Evolutionary conservation across 345 rosid genomes (phyloP), one percentile per base, ranked within the genome.

Genomic region (Acer campestre): DNA sequence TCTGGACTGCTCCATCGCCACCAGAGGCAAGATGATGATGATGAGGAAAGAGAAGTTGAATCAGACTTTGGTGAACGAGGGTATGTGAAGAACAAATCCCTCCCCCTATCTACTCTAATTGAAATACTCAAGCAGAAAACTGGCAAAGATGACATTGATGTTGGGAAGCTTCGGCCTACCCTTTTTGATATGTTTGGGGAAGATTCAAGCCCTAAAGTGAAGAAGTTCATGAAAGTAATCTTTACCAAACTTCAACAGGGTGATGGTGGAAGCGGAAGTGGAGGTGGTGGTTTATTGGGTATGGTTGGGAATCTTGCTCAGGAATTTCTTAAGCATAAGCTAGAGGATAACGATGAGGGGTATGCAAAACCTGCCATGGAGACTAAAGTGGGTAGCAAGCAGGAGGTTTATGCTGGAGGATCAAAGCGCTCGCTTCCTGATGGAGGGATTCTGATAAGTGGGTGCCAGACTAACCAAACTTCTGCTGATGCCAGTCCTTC

Each of bases 401-500:
- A 91, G 73, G 99, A 96, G 80, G 95, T 74, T 71, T 94, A 91
- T 75, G 99, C 99, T 0, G 98, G 99, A 79, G n/a, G 85, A 12
- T 73, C 79, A 0, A 90, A 84, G 85, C 89, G 89, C 44, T 73
- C 88, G 10, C 87, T 96, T 53, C 90, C 99, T 0, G 94, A 88
- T 66, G 83, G 89, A 1, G 99, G 97, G 65, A 86, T 96, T 86
- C 83, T 96, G 79, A 85, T 96, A 67, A 96, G 99, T 1, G 98
- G 98, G 53, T 95, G 98, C 75, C 98, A 95, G 81, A 88, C 90
- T 20, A 84, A 93, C 84, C 98, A 96, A 85, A 92, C 97, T 62
- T 96, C 99, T 10, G 99, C 99, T 0, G 99, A 96, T 64, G 99
- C 99, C 8, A 90, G 89, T 75, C 99, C 99, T 29, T 78, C 87